Evolutionary conservation across 2,329 filamentous ascomycete genomes (phyloP).

Genomic region (Colletotrichum trifolii): DNA sequence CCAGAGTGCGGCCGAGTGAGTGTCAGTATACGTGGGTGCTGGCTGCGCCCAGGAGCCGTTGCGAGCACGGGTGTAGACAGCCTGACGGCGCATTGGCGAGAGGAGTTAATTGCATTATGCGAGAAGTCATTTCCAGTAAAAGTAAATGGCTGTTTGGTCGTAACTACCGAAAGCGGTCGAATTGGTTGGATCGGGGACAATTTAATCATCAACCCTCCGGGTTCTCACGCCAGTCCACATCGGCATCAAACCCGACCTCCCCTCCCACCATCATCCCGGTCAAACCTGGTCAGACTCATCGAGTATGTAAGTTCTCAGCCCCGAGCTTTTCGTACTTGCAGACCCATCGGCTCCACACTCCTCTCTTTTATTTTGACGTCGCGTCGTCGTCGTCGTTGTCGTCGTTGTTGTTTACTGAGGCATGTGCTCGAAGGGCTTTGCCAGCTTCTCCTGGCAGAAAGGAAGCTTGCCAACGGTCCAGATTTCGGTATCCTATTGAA

Average conservation of each 20-base stretch:
- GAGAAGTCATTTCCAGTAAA: no score
- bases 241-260: conserved; percentile 15
- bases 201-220: conserved; percentile 32
- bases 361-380: not conserved
- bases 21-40: no score
- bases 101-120: no score
- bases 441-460: conserved; percentile 74
- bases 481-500: conserved; percentile 70
- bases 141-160: no score
- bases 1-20: no score
- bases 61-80: no score
- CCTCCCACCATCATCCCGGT: not conserved
- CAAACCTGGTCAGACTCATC: no score
- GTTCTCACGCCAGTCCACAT: conserved; percentile 31
- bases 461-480: conserved; percentile 77
- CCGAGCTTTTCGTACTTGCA: not conserved
- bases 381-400: no score
- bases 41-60: no score
- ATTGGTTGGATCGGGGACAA: conserved; percentile 3
- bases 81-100: no score
- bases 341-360: not conserved
- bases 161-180: conserved; percentile 19
- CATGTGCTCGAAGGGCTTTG: conserved; percentile 73
- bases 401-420: conserved; percentile 56
- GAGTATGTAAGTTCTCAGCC: conserved; percentile 13